Conservation (phyloP, 108 stramenopile species). For the Cyclotella kingstonii region DNA sequence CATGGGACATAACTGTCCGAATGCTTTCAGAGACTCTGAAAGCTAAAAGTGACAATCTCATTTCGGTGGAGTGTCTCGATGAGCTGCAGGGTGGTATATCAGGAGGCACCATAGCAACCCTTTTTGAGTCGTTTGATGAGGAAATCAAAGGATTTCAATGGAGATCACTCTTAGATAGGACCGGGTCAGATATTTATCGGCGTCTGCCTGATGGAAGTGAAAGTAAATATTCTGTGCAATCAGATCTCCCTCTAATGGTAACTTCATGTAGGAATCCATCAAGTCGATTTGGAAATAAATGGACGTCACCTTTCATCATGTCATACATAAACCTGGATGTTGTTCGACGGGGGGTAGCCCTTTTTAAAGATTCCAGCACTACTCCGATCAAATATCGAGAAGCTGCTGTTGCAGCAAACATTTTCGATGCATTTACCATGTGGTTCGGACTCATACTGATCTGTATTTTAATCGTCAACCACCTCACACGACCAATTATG, state of each 20-base stretch:
- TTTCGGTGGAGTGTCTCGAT: slow-evolving; percentile 49
- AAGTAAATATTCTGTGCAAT: slow-evolving; percentile 22
- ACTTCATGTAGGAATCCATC: slow-evolving; percentile 16
- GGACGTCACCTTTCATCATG: slow-evolving; percentile 73
- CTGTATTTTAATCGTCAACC: slow-evolving; percentile 50
- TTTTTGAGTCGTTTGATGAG: slow-evolving; percentile 17
- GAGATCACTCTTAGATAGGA: neutral
- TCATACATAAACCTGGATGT: slow-evolving; percentile 61
- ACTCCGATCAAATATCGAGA: slow-evolving; percentile 57
- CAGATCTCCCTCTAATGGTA: slow-evolving; percentile 15
- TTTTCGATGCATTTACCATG: slow-evolving; percentile 45
- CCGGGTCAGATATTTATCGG: slow-evolving; percentile 38
- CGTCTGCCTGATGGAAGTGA: slow-evolving; percentile 34
- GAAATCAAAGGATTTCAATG: slow-evolving; percentile 11
- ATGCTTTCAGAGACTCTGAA: slow-evolving; percentile 42
- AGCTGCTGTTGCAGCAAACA: slow-evolving; percentile 23
- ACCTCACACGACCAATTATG: slow-evolving; percentile 50
- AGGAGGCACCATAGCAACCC: slow-evolving; percentile 64
- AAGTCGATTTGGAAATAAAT: slow-evolving; percentile 13
- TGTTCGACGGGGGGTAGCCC: slow-evolving; percentile 61
- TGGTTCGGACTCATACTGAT: slow-evolving; percentile 37
- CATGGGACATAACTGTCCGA: slow-evolving; percentile 77
- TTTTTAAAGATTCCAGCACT: slow-evolving; percentile 27
- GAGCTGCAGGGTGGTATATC: slow-evolving; percentile 47
- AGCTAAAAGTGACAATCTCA: slow-evolving; percentile 39